phyloP scores from a whole-genome alignment of 2,329 filamentous ascomycete species.

The Alternaria consortialis region DNA sequence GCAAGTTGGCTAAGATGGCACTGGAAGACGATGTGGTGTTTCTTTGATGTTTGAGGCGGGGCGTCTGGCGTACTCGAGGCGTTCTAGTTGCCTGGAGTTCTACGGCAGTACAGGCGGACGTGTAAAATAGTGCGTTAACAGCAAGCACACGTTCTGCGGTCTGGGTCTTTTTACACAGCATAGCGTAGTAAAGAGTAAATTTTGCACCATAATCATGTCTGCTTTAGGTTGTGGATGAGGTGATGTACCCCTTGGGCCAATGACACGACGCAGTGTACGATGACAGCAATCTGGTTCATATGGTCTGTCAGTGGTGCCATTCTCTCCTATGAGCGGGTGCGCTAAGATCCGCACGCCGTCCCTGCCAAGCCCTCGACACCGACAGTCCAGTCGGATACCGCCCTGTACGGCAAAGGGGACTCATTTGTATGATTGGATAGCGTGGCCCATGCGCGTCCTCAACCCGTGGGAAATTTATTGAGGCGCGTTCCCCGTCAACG shows the following conservation, averaged over 20 bases:
- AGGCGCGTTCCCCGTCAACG: conserved; percentile 27
- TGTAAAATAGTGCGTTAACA: conserved; percentile 26
- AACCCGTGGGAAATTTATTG: conserved; percentile 41
- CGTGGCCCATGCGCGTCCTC: conserved; percentile 32
- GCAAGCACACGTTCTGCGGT: background rate
- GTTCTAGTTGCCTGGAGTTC: conserved; percentile 26
- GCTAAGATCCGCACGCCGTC: conserved; percentile 20
- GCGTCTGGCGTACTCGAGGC: conserved; percentile 17
- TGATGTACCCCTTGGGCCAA: conserved; percentile 24
- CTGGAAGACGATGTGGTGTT: background rate
- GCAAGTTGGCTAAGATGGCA: background rate
- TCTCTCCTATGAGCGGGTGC: conserved; percentile 15
- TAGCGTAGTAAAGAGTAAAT: conserved; percentile 6
- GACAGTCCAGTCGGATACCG: conserved; percentile 17
- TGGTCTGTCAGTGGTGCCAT: conserved; percentile 41
- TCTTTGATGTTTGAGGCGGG: background rate
- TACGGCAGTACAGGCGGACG: conserved; percentile 3
- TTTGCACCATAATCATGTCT: background rate
- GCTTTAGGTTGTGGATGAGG: background rate
- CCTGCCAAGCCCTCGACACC: conserved; percentile 28
- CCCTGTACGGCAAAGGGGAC: conserved; percentile 25
- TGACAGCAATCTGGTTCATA: conserved; percentile 8
- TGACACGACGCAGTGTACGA: conserved; percentile 30
- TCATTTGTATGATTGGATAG: conserved; percentile 9
- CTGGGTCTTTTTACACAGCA: background rate